Evolutionary conservation across 2,329 filamentous ascomycete species (phyloP), one percentile per base, ranked within the genome.

Genomic region (Penicillium sp.): DNA sequence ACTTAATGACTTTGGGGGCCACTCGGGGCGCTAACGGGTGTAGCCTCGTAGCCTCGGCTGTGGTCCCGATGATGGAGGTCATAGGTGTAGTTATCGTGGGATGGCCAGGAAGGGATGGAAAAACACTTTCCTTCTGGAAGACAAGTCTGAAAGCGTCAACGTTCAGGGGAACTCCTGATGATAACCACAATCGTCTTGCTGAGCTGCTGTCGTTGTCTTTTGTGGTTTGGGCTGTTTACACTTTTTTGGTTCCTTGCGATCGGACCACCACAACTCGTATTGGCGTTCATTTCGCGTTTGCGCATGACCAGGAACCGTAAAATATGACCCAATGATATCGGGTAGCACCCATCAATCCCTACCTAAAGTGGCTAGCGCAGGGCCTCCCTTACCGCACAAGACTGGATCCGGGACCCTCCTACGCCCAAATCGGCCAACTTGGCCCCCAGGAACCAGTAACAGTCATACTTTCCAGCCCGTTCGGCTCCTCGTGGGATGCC

Each of bases 231-330:
- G 14, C 24, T 27, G 14, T 50, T 50, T 13, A 14, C 46, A 16
- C 11, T 41, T 16, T 35, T 39, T 19, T 19, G 19, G 18, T 31
- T 31, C 7, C 19, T 24, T 31, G 49, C 49, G 49, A 39, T 40
- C 49, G 24, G 49, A 51, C 49, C 49, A 36, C 19, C 16, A 13
- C n/a, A 31, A 2, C 36, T 43, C 55, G 40, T 31, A 52, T 58
- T 14, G 51, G 31, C 24, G 43, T 56, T 54, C 50, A 43, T 61
- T 47, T 59, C 14, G 31, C 27, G 47, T 53, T 39, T 36, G 13
- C 7, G 2, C 4, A 39, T 43, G 57, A 62, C 60, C 63, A 68
- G 66, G 64, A 33, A 66, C 64, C 24, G 50, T 61, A 43, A 27
- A 6, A 1, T 14, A 36, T 35, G 0, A 2, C 3, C 66, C 63